Evolutionary conservation across 768 basidiomycete genomes (phyloP).

Genomic region (Hygrophoropsis aurantiaca): DNA sequence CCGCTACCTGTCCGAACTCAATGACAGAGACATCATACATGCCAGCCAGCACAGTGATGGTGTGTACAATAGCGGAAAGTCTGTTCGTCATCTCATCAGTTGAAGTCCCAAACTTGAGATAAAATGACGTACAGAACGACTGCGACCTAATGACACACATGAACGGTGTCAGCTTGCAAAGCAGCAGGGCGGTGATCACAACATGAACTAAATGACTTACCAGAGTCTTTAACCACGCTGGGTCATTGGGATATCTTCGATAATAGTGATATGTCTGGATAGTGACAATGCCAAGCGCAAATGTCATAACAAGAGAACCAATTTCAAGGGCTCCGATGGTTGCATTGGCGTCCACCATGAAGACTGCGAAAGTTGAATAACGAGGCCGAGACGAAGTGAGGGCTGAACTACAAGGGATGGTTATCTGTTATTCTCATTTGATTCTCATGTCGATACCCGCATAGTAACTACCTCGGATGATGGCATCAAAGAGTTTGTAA

Average conservation of each 20-base stretch:
- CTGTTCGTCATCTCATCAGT: not conserved
- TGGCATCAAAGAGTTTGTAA: no score
- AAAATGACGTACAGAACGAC: not conserved
- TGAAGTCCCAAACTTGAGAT: no score
- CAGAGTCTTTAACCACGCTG: constrained; percentile 13
- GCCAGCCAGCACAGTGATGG: constrained; percentile 16
- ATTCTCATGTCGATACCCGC: no score
- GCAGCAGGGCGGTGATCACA: constrained; percentile 6
- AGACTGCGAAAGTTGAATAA: no score
- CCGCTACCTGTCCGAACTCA: constrained; percentile 15
- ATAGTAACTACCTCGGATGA: no score
- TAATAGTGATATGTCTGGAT: constrained; percentile 23
- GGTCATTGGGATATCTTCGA: constrained; percentile 17
- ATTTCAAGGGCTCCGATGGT: constrained; percentile 22
- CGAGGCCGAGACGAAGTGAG: no score
- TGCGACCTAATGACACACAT: not conserved
- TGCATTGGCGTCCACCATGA: no score
- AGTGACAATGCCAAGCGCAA: constrained; percentile 23
- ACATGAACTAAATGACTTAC: constrained; percentile 11
- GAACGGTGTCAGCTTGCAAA: not conserved
- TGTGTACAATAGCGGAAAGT: constrained; percentile 21
- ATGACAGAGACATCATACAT: constrained; percentile 24
- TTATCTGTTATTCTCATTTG: no score
- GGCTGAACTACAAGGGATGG: no score
- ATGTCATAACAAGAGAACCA: constrained; percentile 21